Percentiles rank a stretch among this genome's conserved stretches.
These are phyloP conservation scores for Phallus indusiatus DNA, from an alignment of 768 basidiomycete genomes.

Conservation along the genomic window DNA sequence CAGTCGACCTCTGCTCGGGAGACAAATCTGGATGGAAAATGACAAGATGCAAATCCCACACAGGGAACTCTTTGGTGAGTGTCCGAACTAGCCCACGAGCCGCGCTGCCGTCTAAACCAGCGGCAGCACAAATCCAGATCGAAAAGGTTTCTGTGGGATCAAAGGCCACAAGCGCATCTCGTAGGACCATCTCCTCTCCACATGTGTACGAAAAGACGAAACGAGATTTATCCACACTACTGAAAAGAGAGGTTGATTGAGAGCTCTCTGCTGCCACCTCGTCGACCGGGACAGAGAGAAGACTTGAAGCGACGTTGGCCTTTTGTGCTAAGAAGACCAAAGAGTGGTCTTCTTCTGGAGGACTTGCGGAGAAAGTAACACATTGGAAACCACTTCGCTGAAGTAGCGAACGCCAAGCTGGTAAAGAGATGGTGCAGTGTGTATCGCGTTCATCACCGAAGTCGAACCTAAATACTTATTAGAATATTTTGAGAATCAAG, in stretches of 20 bases:
- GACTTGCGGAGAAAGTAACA: conserved; percentile 3
- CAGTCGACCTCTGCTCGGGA: conserved; percentile 2
- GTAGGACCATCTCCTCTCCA: conserved; percentile 16
- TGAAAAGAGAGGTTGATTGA: background rate
- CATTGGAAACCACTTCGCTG: conserved; percentile 1
- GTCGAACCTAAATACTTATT: background rate
- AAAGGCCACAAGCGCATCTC: conserved; percentile 9
- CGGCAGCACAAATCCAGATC: conserved; percentile 23
- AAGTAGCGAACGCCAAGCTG: conserved; percentile 1
- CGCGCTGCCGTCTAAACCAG: conserved; percentile 22
- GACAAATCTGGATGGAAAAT: conserved; percentile 19
- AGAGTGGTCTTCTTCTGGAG: conserved; percentile 8
- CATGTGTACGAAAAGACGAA: conserved; percentile 12
- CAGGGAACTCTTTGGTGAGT: conserved; percentile 22
- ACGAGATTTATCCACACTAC: background rate
- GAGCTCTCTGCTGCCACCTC: background rate
- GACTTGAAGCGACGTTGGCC: background rate
- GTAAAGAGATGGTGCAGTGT: conserved; percentile 6
- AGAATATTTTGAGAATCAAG: background rate
- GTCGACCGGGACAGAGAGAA: background rate
- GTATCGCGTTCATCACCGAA: conserved; percentile 5
- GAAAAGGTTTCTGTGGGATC: conserved; percentile 10
- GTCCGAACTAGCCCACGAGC: conserved; percentile 24
- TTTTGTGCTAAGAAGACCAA: conserved; percentile 6
- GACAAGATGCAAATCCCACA: conserved; percentile 23